Evolutionary conservation across 257 asterid species (phyloP).

Genomic region (Lavandula angustifolia): DNA sequence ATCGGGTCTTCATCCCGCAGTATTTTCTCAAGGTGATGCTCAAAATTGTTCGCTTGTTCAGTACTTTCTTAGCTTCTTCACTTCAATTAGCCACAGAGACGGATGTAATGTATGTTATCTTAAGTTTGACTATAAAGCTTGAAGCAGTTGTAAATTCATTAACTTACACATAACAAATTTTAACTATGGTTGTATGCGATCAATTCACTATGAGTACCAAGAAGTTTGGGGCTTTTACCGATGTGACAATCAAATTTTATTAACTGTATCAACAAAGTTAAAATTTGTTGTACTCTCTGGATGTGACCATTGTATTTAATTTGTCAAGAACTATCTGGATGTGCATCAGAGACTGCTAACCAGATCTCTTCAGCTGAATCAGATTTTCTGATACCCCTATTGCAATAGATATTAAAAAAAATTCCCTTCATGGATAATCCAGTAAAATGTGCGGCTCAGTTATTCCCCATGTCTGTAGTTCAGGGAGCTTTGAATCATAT

Average conservation of each 20-base stretch:
- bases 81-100: neutral
- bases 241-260: no score
- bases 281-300: no score
- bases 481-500: neutral
- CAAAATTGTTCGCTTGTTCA: conserved; percentile 3
- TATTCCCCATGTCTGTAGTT: neutral
- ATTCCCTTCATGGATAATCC: neutral
- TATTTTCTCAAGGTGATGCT: conserved; percentile 65
- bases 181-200: neutral
- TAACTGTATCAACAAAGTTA: no score
- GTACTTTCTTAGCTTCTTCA: neutral
- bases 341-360: no score
- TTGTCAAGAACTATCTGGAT: no score
- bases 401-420: neutral
- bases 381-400: no score
- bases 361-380: no score
- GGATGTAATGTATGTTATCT: neutral
- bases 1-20: conserved; percentile 73
- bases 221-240: neutral
- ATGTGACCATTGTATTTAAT: no score
- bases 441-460: neutral
- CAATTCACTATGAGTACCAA: neutral
- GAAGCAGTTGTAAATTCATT: neutral
- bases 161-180: neutral
- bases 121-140: neutral